Percentiles rank a stretch among this genome's conserved stretches.
Evolutionary conservation across 768 basidiomycete genomes (phyloP).

Genomic region (Lactarius sp.): DNA sequence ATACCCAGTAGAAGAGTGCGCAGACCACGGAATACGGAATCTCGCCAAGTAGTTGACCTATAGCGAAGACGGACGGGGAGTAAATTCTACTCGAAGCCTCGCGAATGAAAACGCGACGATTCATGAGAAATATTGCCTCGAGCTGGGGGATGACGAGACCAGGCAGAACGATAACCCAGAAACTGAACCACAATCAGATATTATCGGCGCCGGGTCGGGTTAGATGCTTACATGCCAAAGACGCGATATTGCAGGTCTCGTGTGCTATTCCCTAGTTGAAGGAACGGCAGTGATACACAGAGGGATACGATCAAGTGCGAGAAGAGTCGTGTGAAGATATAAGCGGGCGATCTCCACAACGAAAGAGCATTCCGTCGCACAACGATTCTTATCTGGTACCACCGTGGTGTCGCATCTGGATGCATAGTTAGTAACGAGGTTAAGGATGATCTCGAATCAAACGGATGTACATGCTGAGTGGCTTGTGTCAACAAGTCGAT

Average conservation of each 20-base stretch:
- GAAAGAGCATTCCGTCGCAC: slow-evolving; percentile 63
- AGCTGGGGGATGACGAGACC: slow-evolving; percentile 80
- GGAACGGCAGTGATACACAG: slow-evolving; percentile 72
- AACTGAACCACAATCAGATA: slow-evolving; percentile 28
- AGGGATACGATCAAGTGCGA: slow-evolving; percentile 67
- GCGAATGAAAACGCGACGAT: slow-evolving; percentile 42
- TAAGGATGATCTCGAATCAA: no score
- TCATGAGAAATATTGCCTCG: slow-evolving; percentile 78
- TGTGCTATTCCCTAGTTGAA: slow-evolving; percentile 60
- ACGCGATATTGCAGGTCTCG: slow-evolving; percentile 77
- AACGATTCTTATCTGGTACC: slow-evolving; percentile 69
- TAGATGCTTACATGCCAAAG: slow-evolving; percentile 52
- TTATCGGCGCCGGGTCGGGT: no score
- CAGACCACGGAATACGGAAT: slow-evolving; percentile 74
- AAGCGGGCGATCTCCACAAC: slow-evolving; percentile 81
- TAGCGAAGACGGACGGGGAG: slow-evolving; percentile 79
- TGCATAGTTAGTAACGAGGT: slow-evolving; percentile 41
- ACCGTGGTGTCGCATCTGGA: slow-evolving; percentile 50
- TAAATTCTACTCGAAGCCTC: slow-evolving; percentile 87
- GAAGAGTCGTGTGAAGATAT: slow-evolving; percentile 80
- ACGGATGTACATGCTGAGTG: slow-evolving; percentile 13
- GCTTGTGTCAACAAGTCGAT: neutral
- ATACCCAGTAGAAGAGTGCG: slow-evolving; percentile 69
- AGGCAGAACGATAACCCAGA: slow-evolving; percentile 63
- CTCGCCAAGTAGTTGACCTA: slow-evolving; percentile 78